phyloP scores from a whole-genome alignment of 768 basidiomycete species.

The Rhodosporidiobolus odoratus region DNA sequence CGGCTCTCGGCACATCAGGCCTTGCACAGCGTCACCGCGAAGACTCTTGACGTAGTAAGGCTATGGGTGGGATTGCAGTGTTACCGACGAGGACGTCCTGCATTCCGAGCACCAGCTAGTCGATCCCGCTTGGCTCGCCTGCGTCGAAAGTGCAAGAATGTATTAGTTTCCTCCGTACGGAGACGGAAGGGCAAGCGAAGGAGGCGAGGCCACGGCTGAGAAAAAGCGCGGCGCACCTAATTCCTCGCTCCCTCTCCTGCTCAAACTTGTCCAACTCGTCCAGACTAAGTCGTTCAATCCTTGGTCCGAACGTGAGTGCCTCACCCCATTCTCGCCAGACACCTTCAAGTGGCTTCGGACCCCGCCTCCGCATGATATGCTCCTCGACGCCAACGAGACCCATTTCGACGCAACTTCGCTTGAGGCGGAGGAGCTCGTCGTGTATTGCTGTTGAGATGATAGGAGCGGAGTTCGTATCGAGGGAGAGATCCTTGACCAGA shows the following conservation, averaged over 20 bases:
- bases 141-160: background rate
- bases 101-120: background rate
- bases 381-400: conserved; percentile 66
- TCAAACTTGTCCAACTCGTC: conserved; percentile 91
- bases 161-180: background rate
- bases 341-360: conserved; percentile 73
- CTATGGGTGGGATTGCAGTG: background rate
- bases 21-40: too few species aligned
- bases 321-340: conserved; percentile 96
- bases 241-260: conserved; percentile 73
- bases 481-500: conserved; percentile 77
- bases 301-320: conserved; percentile 80
- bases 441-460: conserved; percentile 88
- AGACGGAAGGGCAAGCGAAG: too few species aligned
- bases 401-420: conserved; percentile 90
- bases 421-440: conserved; percentile 91
- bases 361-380: conserved; percentile 57
- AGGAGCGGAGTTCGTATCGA: conserved; percentile 79
- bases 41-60: too few species aligned
- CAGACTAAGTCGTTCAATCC: conserved; percentile 73
- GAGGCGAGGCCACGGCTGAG: too few species aligned
- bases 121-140: conserved; percentile 34
- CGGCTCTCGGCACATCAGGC: too few species aligned
- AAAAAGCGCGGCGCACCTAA: conserved; percentile 20
- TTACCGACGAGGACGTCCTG: background rate